Base-by-base conservation (phyloP, 2,329 filamentous ascomycete species). In the Ambrosiella xylebori region DNA sequence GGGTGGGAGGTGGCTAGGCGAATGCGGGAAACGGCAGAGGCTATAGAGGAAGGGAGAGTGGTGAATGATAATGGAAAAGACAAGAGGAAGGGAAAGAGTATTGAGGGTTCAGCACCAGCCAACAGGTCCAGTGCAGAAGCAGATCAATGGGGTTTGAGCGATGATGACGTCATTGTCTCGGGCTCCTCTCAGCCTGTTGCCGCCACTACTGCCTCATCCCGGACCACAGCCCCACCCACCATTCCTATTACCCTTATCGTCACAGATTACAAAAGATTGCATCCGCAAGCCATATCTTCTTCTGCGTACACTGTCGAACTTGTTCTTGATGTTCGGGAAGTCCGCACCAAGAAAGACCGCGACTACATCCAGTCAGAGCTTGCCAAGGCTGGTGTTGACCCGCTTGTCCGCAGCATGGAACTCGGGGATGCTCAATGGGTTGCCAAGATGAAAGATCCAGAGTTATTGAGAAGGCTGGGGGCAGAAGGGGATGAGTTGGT, bases 371-470 rank as follows among this genome's bases (percentile, higher is more conserved):
- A 85, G 63, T 78, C 84, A 19, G 81, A 88, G 64, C 76, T 93
- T 11, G 71, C 73, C 9, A 84, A 86, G 63, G 80, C 77, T 62
- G 83, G 81, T 0, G 76, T 85, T 15, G 74, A 71, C 17, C 81
- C 84, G 0, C 77, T 85, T 17, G 81, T 87, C 67, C 79, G 85
- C 15, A 74, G 79, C 3, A 72, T 91, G 38, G 81, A 86, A 61
- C 71, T 91, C 1, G 87, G 87, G 0, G 87, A 93, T 65, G 81
- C 80, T 0, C 76, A 88, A 60, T 93, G 87, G 87, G 76, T 93
- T 39, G 87, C 87, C 45, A 88, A 85, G 66, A 81, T 79, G 64
- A 74, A 81, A 63, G 78, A 86, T 60, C 71, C 79, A 0, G 68
- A 68, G 8, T 72, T 80, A 36, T 73, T 88, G 4, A 64, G 74